These are phyloP conservation scores for Kodamaea fukazawae DNA, from an alignment of 805 yeast species.

Conservation along the genomic window DNA sequence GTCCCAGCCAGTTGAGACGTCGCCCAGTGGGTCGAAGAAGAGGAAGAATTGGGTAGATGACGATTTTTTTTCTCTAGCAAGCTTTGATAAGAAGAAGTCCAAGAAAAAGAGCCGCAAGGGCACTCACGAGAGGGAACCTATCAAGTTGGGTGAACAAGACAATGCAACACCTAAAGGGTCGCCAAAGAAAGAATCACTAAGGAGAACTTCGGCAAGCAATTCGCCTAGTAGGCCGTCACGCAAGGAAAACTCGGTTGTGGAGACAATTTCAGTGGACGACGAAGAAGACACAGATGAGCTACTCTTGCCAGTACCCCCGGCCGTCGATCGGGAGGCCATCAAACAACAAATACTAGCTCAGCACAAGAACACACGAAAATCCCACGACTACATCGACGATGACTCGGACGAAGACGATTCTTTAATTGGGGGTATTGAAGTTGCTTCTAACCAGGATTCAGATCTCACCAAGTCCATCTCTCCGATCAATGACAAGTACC, in stretches of 20 bases:
- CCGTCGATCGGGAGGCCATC: constrained; percentile 7
- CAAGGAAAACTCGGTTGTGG: background rate
- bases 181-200: background rate
- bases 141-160: too few species aligned
- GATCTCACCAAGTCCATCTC: background rate
- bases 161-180: background rate
- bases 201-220: background rate
- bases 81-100: constrained; percentile 9
- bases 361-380: constrained; percentile 1
- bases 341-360: constrained; percentile 7
- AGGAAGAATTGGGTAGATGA: constrained; percentile 13
- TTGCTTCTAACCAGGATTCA: background rate
- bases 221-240: background rate
- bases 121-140: too few species aligned
- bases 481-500: constrained; percentile 14
- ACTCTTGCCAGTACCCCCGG: constrained; percentile 3
- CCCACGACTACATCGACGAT: background rate
- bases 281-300: constrained; percentile 2
- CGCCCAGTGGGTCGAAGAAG: constrained; percentile 8
- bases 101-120: constrained; percentile 7
- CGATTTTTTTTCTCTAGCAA: constrained; percentile 16
- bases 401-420: constrained; percentile 5
- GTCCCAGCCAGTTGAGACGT: too few species aligned
- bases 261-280: constrained; percentile 4
- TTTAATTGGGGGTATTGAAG: background rate